Conservation (phyloP, 2,329 filamentous ascomycete genomes). For the Chrysosporium keratinophilum region DNA sequence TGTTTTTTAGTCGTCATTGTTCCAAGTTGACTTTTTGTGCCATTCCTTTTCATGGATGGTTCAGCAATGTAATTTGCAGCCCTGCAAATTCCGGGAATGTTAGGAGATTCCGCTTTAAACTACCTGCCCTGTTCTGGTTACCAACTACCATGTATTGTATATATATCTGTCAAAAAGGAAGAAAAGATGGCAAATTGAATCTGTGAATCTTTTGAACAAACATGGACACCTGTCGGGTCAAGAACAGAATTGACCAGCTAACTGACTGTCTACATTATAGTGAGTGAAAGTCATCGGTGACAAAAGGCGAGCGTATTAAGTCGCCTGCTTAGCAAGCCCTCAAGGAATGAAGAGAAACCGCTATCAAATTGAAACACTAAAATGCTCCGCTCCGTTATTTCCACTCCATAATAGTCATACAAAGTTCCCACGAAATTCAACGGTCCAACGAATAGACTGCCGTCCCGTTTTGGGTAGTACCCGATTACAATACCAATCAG, state of each 20-base stretch:
- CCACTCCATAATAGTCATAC: constrained; percentile 10
- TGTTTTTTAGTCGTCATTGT: too few relatives aligned
- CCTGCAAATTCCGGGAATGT: too few relatives aligned
- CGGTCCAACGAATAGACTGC: background rate
- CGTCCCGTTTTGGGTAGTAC: background rate
- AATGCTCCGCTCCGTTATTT: constrained; percentile 6
- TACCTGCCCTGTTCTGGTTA: too few relatives aligned
- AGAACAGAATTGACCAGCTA: too few relatives aligned
- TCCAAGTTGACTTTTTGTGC: too few relatives aligned
- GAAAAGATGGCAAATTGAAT: background rate
- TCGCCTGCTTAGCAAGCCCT: background rate
- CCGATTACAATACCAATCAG: constrained; percentile 6
- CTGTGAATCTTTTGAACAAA: background rate
- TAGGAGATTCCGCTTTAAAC: too few relatives aligned
- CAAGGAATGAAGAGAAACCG: background rate
- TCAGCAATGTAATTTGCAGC: too few relatives aligned
- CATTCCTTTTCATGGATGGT: too few relatives aligned
- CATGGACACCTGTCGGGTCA: background rate
- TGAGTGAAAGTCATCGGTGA: too few relatives aligned
- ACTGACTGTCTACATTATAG: background rate
- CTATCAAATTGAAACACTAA: constrained; percentile 5
- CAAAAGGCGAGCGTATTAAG: background rate
- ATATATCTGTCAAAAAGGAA: too few relatives aligned
- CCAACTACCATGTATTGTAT: too few relatives aligned
- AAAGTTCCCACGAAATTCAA: constrained; percentile 1